Evolutionary conservation across 768 basidiomycete species (phyloP), one percentile per base, ranked within the genome.

Genomic region (Serendipita sp.): DNA sequence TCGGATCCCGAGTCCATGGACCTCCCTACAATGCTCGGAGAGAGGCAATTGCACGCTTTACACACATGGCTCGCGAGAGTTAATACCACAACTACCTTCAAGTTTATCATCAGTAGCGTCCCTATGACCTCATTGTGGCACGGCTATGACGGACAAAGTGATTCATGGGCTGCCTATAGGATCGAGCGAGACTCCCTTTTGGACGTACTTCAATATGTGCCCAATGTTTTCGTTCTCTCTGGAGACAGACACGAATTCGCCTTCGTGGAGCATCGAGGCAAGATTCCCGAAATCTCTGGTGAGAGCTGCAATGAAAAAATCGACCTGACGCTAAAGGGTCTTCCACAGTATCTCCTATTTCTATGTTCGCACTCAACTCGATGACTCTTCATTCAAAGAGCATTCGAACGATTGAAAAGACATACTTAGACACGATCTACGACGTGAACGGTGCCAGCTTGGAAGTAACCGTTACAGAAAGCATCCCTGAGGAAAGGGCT

Each of bases 241-340:
- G 88, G 87, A 5, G 88, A 89, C 71, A 78, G 88, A 23, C 88
- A 90, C 71, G 88, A 89, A 73, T 89, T 89, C 69, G 87, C 87
- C 1, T 81, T 81, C 3, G 79, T 88, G 68, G 81, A 85, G 73
- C 85, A 83, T 71, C 77, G 76, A 63, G 69, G 77, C 65, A 67
- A 72, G 48, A 70, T 75, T 66, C 64, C 71, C 63, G 63, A 52
- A 32, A 32, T 7, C 52, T 69, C 1, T 67, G 64, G 44, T 68
- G 67, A 68, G 85, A 85, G 73, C 82, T 83, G 68, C 76, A 41
- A 7, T 41, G 41, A 85, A 47, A 85, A 85, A 2, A 76, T 85
- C 63, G 64, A 83, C 44, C 76, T 80, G 35, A 86, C 85, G 16
- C 74, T 86, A 18, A 74, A 70, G 30, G 70, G 71, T 67, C 72